Evolutionary conservation across 2,329 filamentous ascomycete species (phyloP), one percentile per base, ranked within the genome.

Genomic region (Claviceps humidiphila): DNA sequence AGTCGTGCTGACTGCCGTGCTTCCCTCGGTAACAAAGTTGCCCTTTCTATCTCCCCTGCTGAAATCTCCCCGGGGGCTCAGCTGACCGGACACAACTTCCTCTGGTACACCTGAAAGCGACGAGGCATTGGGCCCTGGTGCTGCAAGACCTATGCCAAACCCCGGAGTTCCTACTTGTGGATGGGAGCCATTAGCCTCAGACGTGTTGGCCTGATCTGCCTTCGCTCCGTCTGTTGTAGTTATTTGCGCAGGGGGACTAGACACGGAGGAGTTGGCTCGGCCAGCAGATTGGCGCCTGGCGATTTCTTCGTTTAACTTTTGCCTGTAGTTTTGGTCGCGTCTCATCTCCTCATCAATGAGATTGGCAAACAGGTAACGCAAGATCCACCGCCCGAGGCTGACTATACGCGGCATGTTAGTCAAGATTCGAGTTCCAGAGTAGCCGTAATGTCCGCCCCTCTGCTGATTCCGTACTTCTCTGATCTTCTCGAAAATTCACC

Each of bases 321-420:
- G 74, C n/a, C 91, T 80, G 63, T 86, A 82, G 0, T 70, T 72
- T 61, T 87, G 82, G 62, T 98, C 93, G 50, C 88, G 81, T 57
- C 78, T 82, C 58, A 95, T 86, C 65, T 97, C 88, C 65, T 96
- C 90, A 55, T 95, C 87, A 51, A 98, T 85, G 43, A 97, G 74
- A 52, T 86, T 85, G 9, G 85, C 82, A 69, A 98, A 98, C 0
- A 98, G 76, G 66, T 96, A 95, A 38, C 93, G 81, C 54, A 98
- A 71, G 46, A 97, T 82, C 93, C 93, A 98, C 73, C 95, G 95
- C 8, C 93, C 93, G 46, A 97, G 81, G 62, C 95, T 97, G 66
- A 97, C 87, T 93, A 57, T 26, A 34, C 30, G 41, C 17, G 37
- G 17, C 16, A 26, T 30, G 57, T 67, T 57, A 68, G 63, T 49